Evolutionary conservation across 192 early-diverging fungal genomes (phyloP).

Genomic region (Bifiguratus adelaidae): DNA sequence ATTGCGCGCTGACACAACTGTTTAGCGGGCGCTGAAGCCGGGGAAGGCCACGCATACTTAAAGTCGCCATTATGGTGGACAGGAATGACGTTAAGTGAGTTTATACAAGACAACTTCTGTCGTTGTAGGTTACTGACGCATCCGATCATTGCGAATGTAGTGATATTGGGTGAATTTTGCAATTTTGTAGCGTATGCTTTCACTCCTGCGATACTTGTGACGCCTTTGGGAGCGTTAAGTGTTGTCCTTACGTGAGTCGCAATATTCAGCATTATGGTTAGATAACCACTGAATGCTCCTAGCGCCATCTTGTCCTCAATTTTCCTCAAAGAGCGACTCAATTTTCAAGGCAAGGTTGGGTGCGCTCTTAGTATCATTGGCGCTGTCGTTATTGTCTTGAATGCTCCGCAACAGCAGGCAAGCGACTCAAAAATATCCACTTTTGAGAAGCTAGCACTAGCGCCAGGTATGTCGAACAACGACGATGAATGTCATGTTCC

Average conservation of each 20-base stretch:
- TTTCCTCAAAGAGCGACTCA: slow-evolving; percentile 77
- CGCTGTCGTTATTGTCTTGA: slow-evolving; percentile 75
- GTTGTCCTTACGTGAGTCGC: slow-evolving; percentile 63
- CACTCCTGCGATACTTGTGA: slow-evolving; percentile 95
- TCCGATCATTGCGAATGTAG: no score
- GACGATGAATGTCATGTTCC: not conserved
- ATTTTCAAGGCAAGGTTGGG: slow-evolving; percentile 73
- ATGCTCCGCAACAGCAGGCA: slow-evolving; percentile 68
- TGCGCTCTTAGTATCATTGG: slow-evolving; percentile 81
- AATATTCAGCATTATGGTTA: no score
- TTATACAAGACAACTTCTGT: not conserved
- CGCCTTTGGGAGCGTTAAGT: slow-evolving; percentile 85
- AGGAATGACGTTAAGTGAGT: slow-evolving; percentile 45
- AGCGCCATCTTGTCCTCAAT: slow-evolving; percentile 75
- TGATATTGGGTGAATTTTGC: slow-evolving; percentile 88
- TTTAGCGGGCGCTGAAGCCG: slow-evolving; percentile 24
- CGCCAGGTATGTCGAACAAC: slow-evolving; percentile 4
- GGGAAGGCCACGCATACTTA: slow-evolving; percentile 41
- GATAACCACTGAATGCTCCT: not conserved
- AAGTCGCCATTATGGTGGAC: slow-evolving; percentile 42
- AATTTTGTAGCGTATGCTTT: slow-evolving; percentile 98
- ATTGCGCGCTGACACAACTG: not conserved
- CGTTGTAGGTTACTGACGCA: not conserved
- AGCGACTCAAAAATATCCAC: slow-evolving; percentile 65
- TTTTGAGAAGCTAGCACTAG: slow-evolving; percentile 39